A percentile compares a stretch with the other conserved stretches of the same genome.
These are phyloP conservation scores for Pichia sp. DNA, from an alignment of 1,139 yeast genomes.

Conservation along the genomic window DNA sequence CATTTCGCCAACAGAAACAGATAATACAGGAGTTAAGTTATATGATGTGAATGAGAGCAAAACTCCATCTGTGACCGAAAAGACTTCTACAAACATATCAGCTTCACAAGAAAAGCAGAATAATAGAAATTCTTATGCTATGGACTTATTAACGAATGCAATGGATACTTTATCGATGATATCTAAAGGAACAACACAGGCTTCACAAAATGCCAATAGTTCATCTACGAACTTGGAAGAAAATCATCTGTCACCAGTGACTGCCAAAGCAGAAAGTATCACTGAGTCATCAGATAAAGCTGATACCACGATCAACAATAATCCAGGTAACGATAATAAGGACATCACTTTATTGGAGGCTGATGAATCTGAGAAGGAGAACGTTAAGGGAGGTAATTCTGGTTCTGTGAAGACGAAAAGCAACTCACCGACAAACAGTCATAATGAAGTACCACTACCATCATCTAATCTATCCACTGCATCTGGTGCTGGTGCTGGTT, in stretches of 20 bases:
- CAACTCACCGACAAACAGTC: neutral
- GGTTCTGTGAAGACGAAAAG: neutral
- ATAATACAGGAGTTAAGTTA: neutral
- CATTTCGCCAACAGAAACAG: neutral
- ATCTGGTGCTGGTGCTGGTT: neutral
- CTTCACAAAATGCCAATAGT: neutral
- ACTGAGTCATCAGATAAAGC: constrained; percentile 4
- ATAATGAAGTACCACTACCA: neutral
- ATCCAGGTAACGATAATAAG: neutral
- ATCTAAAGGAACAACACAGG: constrained; percentile 2
- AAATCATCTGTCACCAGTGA: neutral
- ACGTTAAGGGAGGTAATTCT: neutral
- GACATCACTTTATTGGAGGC: constrained; percentile 25
- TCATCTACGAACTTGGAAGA: neutral
- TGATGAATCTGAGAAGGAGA: constrained; percentile 13
- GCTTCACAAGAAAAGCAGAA: neutral
- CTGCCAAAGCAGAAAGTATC: neutral
- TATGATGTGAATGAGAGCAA: neutral
- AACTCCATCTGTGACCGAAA: neutral
- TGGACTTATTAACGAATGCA: constrained; percentile 17
- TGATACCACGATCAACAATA: neutral
- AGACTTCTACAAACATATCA: neutral
- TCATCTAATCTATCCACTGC: neutral
- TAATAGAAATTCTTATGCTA: constrained; percentile 15
- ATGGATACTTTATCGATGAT: constrained; percentile 16